phyloP scores from a whole-genome alignment of 345 rosid species.

The Camelina laxa region DNA sequence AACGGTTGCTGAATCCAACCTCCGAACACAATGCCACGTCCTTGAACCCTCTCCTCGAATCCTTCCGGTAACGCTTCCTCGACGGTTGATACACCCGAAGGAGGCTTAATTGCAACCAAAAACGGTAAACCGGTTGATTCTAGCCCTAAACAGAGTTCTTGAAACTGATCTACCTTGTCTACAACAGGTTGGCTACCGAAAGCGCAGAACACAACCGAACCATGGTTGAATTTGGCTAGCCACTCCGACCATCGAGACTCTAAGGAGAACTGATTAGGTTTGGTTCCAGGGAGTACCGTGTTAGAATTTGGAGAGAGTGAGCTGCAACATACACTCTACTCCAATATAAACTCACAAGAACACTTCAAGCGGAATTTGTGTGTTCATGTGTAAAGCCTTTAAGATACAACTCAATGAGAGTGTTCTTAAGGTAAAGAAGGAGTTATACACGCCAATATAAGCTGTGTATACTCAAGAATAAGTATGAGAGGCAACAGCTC shows the following conservation, averaged over 20 bases:
- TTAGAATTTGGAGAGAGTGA: too few species aligned
- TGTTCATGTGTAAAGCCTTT: too few species aligned
- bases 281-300: constrained; percentile 45
- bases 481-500: too few species aligned
- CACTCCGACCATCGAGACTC: constrained; percentile 65
- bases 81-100: constrained; percentile 50
- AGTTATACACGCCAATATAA: too few species aligned
- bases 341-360: too few species aligned
- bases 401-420: too few species aligned
- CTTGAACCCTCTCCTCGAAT: constrained; percentile 61
- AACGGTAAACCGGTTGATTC: constrained; percentile 66
- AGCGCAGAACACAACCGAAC: constrained; percentile 65
- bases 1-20: constrained; percentile 63
- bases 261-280: constrained; percentile 21
- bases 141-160: constrained; percentile 67
- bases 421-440: too few species aligned
- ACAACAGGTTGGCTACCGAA: constrained; percentile 69
- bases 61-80: constrained; percentile 80
- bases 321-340: too few species aligned
- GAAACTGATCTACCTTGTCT: constrained; percentile 59
- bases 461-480: too few species aligned
- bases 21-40: constrained; percentile 57
- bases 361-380: too few species aligned
- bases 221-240: constrained; percentile 54
- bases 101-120: constrained; percentile 62